Evolutionary conservation across 2,329 filamentous ascomycete genomes (phyloP).

Genomic region (Botrytis fabae): DNA sequence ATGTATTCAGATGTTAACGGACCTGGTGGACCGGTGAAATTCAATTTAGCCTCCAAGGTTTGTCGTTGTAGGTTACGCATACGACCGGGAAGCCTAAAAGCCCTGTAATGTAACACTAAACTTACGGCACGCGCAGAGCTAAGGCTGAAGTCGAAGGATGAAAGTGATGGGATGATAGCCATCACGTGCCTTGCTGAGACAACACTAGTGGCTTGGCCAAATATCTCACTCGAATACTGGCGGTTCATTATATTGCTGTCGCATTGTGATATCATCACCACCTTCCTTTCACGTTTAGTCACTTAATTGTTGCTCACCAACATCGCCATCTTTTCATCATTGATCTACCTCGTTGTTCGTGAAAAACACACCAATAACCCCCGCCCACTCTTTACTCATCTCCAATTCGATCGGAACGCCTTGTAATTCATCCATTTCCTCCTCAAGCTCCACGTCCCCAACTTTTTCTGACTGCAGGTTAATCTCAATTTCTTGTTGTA

Average conservation of each 20-base stretch:
- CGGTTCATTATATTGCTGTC: too few relatives aligned
- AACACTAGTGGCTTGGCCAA: not conserved
- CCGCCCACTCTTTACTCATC: not conserved
- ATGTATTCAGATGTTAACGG: not conserved
- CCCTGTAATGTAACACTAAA: not conserved
- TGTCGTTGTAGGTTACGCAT: not conserved
- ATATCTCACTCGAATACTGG: too few relatives aligned
- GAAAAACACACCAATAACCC: not conserved
- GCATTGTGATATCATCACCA: too few relatives aligned
- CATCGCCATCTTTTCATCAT: not conserved
- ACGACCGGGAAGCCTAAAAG: not conserved
- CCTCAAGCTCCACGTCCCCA: not conserved
- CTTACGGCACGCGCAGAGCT: not conserved
- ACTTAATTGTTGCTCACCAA: too few relatives aligned
- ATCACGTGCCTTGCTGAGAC: not conserved
- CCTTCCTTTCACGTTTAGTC: too few relatives aligned
- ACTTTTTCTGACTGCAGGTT: too few relatives aligned
- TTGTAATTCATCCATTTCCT: not conserved
- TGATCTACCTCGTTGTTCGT: not conserved
- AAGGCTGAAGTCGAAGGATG: too few relatives aligned
- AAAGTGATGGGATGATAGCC: not conserved
- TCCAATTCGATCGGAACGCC: not conserved
- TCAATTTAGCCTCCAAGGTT: not conserved
- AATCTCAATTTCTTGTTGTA: too few relatives aligned
- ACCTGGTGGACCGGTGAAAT: not conserved